Evolutionary conservation across 306 rosid genomes (phyloP).

Genomic region (Citrullus colocynthis): DNA sequence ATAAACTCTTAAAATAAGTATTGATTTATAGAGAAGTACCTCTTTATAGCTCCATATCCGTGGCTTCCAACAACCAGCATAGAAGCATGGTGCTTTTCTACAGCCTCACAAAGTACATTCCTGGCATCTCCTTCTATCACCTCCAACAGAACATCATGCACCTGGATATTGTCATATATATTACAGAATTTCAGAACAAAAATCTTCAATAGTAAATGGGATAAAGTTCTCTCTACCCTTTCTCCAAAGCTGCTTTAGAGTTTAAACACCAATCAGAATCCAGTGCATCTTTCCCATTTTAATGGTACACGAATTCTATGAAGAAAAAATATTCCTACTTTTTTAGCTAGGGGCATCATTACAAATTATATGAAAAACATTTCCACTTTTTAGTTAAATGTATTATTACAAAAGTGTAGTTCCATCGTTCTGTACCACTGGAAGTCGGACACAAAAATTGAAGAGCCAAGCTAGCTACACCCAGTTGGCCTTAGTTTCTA

Average conservation of each 20-base stretch:
- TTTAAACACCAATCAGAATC: background rate
- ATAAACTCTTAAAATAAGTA: too few species aligned
- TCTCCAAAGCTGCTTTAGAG: background rate
- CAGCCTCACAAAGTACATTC: slow-evolving; percentile 26
- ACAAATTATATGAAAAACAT: too few species aligned
- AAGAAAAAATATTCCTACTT: background rate
- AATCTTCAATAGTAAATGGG: background rate
- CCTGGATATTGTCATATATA: slow-evolving; percentile 8
- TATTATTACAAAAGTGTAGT: background rate
- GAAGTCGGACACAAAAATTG: background rate
- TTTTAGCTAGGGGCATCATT: too few species aligned
- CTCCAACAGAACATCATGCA: slow-evolving; percentile 14
- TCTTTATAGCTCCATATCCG: slow-evolving; percentile 48
- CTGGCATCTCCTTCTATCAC: slow-evolving; percentile 31
- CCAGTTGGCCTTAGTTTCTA: background rate
- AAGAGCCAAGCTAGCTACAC: background rate
- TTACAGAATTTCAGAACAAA: background rate
- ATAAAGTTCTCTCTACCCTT: background rate
- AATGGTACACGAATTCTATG: background rate
- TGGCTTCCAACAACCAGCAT: slow-evolving; percentile 30
- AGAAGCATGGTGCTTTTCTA: slow-evolving; percentile 25
- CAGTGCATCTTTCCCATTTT: background rate
- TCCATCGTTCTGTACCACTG: background rate
- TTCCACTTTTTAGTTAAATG: background rate
- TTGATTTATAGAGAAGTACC: slow-evolving; percentile 17